phyloP scores from a whole-genome alignment of 306 rosid species.

The Castanea crenata region DNA sequence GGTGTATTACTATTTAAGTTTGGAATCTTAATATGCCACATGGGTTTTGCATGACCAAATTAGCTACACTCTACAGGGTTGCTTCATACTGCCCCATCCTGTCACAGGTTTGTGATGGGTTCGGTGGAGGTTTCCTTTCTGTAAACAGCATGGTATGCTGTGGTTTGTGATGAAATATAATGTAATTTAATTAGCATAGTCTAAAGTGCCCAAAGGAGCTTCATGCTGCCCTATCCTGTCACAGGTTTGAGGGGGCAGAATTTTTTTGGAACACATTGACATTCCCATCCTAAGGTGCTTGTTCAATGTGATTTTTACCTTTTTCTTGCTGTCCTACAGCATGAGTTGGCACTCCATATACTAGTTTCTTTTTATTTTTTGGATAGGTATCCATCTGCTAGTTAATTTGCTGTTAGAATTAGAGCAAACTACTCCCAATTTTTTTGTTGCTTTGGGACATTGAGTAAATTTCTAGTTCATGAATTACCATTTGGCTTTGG shows the following conservation, averaged over 20 bases:
- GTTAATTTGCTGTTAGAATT: not conserved
- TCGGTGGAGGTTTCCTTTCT: not conserved
- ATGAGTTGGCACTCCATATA: not conserved
- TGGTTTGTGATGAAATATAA: not conserved
- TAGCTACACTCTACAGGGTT: not conserved
- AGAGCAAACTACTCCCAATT: not conserved
- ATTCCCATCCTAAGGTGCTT: not conserved
- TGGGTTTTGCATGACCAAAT: not conserved
- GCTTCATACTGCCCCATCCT: not conserved
- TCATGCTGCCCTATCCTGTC: not conserved
- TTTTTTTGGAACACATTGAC: not conserved
- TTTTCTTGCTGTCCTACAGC: not conserved
- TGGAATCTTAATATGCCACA: constrained; percentile 3
- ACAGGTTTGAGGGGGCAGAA: not conserved
- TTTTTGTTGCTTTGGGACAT: not conserved
- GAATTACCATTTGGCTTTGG: not conserved
- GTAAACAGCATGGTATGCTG: not conserved
- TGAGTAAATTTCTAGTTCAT: not conserved
- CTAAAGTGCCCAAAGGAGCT: not conserved
- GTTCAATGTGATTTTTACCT: not conserved
- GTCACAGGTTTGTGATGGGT: not conserved
- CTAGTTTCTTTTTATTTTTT: too few relatives aligned
- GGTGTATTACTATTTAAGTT: not conserved
- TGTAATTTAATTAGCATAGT: not conserved
- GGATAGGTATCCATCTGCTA: not conserved